phyloP scores from a whole-genome alignment of 2,329 filamentous ascomycete genomes.

The Monilinia aucupariae region DNA sequence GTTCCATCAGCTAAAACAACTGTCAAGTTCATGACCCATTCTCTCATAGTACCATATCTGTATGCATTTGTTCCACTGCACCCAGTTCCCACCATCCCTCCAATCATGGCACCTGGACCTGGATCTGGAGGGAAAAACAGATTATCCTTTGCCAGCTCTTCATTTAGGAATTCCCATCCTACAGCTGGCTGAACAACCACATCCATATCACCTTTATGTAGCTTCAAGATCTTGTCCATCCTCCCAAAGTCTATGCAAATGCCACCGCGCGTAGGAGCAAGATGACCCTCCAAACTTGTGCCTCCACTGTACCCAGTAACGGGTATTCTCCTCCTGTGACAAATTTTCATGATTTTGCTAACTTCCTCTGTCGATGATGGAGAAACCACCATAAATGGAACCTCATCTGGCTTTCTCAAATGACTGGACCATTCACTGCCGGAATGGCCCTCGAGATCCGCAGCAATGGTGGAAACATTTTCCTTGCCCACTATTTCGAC shows the following conservation, averaged over 20 bases:
- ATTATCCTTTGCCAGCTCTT: conserved; percentile 63
- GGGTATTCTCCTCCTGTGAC: conserved; percentile 73
- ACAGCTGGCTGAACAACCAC: conserved; percentile 75
- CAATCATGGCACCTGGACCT: conserved; percentile 86
- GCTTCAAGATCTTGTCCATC: conserved; percentile 73
- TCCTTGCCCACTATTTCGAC: conserved; percentile 57
- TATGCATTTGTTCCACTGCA: conserved; percentile 82
- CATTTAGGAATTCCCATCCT: conserved; percentile 82
- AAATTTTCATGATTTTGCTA: conserved; percentile 81
- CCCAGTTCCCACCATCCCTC: conserved; percentile 75
- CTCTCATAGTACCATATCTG: conserved; percentile 89
- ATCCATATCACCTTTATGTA: conserved; percentile 75
- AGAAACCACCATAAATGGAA: conserved; percentile 67
- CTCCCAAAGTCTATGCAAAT: conserved; percentile 80
- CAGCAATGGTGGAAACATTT: conserved; percentile 55
- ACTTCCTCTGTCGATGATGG: conserved; percentile 77
- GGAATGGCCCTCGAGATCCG: conserved; percentile 52
- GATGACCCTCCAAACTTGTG: conserved; percentile 86
- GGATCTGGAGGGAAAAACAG: conserved; percentile 92
- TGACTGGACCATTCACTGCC: conserved; percentile 61
- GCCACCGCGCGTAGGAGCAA: conserved; percentile 73
- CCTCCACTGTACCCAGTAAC: conserved; percentile 85
- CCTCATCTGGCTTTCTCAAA: conserved; percentile 43
- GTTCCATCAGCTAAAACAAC: conserved; percentile 89
- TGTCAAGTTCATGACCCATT: conserved; percentile 84